Percentiles rank a stretch among this genome's conserved stretches.
Conservation (phyloP, 2,329 filamentous ascomycete genomes). For the Scedosporium apiospermum region DNA sequence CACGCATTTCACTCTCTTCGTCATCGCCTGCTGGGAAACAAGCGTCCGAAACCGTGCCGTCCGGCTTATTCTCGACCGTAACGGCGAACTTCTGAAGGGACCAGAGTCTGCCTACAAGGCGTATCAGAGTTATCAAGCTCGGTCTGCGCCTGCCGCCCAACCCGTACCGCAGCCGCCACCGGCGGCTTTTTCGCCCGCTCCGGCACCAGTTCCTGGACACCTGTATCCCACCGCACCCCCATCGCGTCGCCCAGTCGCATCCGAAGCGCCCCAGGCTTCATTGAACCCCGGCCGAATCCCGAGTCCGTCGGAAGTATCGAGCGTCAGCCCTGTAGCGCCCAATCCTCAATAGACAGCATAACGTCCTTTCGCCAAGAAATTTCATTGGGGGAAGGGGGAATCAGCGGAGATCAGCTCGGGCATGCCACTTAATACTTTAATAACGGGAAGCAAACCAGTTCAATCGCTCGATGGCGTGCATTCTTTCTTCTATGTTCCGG, state of each 20-base stretch:
- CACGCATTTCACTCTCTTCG: constrained; percentile 13
- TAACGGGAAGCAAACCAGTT: too few species aligned
- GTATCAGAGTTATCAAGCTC: not conserved
- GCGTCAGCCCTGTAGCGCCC: not conserved
- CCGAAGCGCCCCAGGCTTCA: too few species aligned
- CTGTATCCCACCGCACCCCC: not conserved
- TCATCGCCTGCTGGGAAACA: constrained; percentile 15
- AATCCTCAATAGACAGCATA: not conserved
- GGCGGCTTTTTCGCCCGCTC: not conserved
- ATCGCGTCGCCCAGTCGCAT: not conserved
- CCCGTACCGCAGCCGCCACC: not conserved
- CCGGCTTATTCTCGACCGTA: constrained; percentile 10
- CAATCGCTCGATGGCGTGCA: too few species aligned
- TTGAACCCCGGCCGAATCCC: too few species aligned
- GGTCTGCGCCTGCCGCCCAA: not conserved
- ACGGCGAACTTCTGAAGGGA: not conserved
- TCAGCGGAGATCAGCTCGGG: too few species aligned
- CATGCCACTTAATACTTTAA: too few species aligned
- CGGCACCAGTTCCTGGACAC: not conserved
- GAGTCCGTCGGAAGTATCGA: not conserved
- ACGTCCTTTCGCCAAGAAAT: not conserved
- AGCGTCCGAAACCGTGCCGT: constrained; percentile 10
- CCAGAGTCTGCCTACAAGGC: not conserved
- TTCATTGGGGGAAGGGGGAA: not conserved
- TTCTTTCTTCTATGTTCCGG: too few species aligned